Conservation (phyloP, 2,329 filamentous ascomycete species). For the Phialophora chinensis region DNA sequence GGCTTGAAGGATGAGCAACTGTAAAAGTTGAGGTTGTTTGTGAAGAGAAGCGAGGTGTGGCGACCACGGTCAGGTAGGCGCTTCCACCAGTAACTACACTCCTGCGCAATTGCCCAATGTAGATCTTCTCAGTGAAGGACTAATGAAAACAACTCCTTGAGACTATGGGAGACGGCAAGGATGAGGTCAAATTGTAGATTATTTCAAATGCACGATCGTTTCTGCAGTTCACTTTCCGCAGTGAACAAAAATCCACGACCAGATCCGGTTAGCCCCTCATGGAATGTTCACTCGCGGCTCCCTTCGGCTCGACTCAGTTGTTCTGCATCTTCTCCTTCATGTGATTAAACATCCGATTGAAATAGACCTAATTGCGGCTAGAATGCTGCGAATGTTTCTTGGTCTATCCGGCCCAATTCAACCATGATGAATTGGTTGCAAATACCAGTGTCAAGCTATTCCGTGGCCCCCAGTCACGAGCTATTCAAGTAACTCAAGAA, state of each 20-base stretch:
- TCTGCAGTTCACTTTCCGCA: background rate
- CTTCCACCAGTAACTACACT: background rate
- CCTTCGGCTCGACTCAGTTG: background rate
- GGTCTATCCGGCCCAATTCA: background rate
- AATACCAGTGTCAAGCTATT: background rate
- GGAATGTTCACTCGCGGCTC: background rate
- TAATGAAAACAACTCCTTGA: background rate
- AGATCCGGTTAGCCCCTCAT: background rate
- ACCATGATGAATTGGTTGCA: background rate
- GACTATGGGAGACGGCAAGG: background rate
- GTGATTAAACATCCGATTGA: background rate
- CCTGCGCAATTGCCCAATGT: background rate
- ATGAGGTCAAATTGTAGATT: background rate
- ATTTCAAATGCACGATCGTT: background rate
- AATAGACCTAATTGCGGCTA: background rate
- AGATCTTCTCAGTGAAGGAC: background rate
- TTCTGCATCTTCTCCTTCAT: background rate
- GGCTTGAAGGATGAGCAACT: background rate
- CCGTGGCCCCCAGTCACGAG: slow-evolving; percentile 31
- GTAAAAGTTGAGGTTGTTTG: background rate
- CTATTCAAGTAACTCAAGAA: slow-evolving; percentile 64
- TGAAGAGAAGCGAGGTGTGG: background rate
- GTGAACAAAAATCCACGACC: background rate
- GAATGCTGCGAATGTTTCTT: background rate
- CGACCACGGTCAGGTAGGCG: background rate